Conservation (phyloP, 371 early-diverging fungal genomes). For the Basidiobolus heterosporus region DNA sequence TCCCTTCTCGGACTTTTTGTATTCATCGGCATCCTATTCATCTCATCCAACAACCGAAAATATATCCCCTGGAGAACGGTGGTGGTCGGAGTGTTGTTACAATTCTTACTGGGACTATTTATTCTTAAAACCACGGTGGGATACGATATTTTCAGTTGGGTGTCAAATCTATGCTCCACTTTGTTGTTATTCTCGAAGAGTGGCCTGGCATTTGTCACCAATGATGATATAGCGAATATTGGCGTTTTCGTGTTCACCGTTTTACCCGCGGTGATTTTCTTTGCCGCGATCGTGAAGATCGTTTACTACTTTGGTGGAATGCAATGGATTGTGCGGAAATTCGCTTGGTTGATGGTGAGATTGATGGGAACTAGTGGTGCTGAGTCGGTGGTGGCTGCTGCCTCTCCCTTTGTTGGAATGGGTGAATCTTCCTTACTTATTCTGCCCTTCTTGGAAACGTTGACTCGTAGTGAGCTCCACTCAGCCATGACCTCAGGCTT, state of each 20-base stretch:
- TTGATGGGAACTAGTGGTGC: constrained; percentile 68
- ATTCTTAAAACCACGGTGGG: constrained; percentile 62
- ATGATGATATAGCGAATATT: constrained; percentile 18
- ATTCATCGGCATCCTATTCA: constrained; percentile 27
- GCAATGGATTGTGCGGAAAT: constrained; percentile 59
- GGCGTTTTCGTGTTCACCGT: constrained; percentile 47
- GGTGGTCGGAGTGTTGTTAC: constrained; percentile 51
- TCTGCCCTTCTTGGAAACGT: constrained; percentile 59
- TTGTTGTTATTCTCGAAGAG: constrained; percentile 43
- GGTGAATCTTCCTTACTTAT: constrained; percentile 72
- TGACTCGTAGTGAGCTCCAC: constrained; percentile 77
- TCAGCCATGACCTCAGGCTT: constrained; percentile 84
- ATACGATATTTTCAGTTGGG: constrained; percentile 57
- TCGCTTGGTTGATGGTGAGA: constrained; percentile 47
- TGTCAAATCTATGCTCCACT: constrained; percentile 39
- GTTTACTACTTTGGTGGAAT: constrained; percentile 72
- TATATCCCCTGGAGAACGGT: constrained; percentile 64
- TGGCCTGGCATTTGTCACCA: constrained; percentile 56
- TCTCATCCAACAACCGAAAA: constrained; percentile 40
- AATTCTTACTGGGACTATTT: constrained; percentile 65
- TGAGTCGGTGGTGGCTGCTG: constrained; percentile 77
- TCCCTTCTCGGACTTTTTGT: constrained; percentile 56
- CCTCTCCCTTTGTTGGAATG: constrained; percentile 70
- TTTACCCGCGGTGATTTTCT: constrained; percentile 74
- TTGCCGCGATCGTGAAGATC: constrained; percentile 69